Evolutionary conservation across 352 stramenopile species (phyloP), one percentile per base, ranked within the genome.

Genomic region (Pythium coloratum): DNA sequence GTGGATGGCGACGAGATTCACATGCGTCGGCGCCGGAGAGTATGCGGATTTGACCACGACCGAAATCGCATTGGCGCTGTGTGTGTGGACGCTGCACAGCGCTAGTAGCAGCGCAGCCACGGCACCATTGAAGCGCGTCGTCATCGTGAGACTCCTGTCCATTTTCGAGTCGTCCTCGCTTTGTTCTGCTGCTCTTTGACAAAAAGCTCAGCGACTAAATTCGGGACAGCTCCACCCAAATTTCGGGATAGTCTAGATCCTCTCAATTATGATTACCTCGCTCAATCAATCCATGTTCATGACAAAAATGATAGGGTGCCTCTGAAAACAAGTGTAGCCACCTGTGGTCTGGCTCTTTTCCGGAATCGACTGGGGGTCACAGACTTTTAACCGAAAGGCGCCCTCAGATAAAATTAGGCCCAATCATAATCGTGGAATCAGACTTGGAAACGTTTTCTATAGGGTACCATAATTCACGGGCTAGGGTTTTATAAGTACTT

Each of bases 1-100:
- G 47, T 88, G 76, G 66, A 94, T 83, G 16, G 69, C 76, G 26
- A 94, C 75, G 47, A 94, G 44, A 10, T 70, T 70, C 54, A 88
- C 84, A 40, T 72, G 70, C 46, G 83, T 89, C n/a, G 46, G 20
- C n/a, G 32, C 32, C 2, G 34, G 16, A 2, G 46, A 44, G 24
- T 26, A 9, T 44, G 18, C 18, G 20, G 55, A 53, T 18, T 24
- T 5, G 3, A 36, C 40, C 12, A 38, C 56, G 24, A 24, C n/a
- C 24, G 12, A 16, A 1, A 6, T 1, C 6, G 14, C 42, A 49
- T 49, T 49, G 42, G 18, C 18, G 42, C 14, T 18, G 14, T 24
- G 42, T 13, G 16, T 20, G 14, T 18, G 42, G 13, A 20, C 12
- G 12, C 42, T 20, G 8, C 14, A 49, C 13, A 49, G 13, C 7